Evolutionary conservation across 1,284 basidiomycete genomes (phyloP).

Genomic region (Boletus mariae): DNA sequence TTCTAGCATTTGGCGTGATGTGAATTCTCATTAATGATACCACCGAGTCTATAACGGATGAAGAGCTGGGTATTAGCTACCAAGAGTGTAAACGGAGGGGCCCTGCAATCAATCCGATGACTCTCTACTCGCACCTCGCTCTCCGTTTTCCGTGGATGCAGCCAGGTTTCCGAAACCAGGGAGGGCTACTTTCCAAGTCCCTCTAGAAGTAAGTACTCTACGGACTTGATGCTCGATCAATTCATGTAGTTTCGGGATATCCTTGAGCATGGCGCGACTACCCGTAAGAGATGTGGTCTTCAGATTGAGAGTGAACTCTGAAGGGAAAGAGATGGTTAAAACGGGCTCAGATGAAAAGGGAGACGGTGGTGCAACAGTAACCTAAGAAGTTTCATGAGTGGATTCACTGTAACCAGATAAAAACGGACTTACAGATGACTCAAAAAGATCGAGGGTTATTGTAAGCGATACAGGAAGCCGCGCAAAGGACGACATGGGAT

Average conservation of each 20-base stretch:
- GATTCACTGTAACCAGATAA: conserved; percentile 4
- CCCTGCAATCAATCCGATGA: conserved; percentile 3
- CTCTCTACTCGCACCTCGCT: conserved; percentile 4
- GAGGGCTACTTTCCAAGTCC: conserved; percentile 64
- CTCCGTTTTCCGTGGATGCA: conserved; percentile 41
- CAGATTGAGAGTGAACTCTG: conserved; percentile 64
- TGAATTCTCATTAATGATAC: neutral
- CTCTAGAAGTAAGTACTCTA: conserved; percentile 53
- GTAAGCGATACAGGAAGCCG: conserved; percentile 76
- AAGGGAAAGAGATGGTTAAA: conserved; percentile 59
- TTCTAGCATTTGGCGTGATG: neutral
- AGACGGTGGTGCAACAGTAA: conserved; percentile 49
- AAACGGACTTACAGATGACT: conserved; percentile 52
- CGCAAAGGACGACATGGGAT: conserved; percentile 75
- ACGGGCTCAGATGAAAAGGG: conserved; percentile 46
- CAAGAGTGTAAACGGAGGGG: neutral
- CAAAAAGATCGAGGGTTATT: conserved; percentile 73
- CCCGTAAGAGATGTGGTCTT: conserved; percentile 77
- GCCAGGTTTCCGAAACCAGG: conserved; percentile 56
- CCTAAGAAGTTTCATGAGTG: conserved; percentile 33
- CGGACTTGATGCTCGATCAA: conserved; percentile 73
- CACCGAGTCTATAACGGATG: conserved; percentile 3
- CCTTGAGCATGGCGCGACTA: conserved; percentile 77
- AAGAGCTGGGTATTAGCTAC: neutral
- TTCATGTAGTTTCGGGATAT: conserved; percentile 81